phyloP scores from a whole-genome alignment of 2,329 filamentous ascomycete species.

The Epichloe sibirici region DNA sequence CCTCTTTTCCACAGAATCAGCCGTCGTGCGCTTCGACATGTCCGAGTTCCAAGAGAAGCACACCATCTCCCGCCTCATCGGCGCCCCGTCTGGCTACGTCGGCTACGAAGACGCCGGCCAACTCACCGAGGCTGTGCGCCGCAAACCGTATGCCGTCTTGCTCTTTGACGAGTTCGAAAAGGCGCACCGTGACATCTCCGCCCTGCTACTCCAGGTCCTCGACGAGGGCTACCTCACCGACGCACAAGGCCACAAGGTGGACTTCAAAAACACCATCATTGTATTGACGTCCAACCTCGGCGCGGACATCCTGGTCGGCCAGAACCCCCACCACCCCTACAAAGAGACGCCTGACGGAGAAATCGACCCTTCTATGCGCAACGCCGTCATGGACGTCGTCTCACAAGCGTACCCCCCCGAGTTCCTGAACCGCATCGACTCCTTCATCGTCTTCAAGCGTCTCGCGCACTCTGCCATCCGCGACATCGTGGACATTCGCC shows the following conservation, averaged over 20 bases:
- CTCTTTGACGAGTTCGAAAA: conserved; percentile 98
- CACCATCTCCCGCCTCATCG: conserved; percentile 85
- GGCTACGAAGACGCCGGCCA: conserved; percentile 96
- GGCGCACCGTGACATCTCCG: conserved; percentile 87
- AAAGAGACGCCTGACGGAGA: conserved; percentile 51
- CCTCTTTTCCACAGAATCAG: conserved; percentile 82
- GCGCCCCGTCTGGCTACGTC: conserved; percentile 85
- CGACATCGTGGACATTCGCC: conserved; percentile 87
- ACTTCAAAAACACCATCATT: conserved; percentile 94
- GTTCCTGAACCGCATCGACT: conserved; percentile 92
- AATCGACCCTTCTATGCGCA: conserved; percentile 60
- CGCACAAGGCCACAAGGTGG: conserved; percentile 88
- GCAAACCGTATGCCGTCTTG: conserved; percentile 90
- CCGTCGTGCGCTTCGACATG: conserved; percentile 94
- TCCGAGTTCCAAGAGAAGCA: conserved; percentile 96
- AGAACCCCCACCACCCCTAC: conserved; percentile 52
- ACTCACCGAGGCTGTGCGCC: conserved; percentile 84
- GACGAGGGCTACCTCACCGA: conserved; percentile 96
- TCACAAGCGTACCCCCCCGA: conserved; percentile 72
- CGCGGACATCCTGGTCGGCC: conserved; percentile 76
- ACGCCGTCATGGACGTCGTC: conserved; percentile 82
- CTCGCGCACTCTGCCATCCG: conserved; percentile 66
- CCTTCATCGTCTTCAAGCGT: conserved; percentile 92
- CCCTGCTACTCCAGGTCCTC: conserved; percentile 81
- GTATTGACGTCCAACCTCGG: conserved; percentile 93